Evolutionary conservation across 768 basidiomycete species (phyloP).

Genomic region (Myochromella boudieri): DNA sequence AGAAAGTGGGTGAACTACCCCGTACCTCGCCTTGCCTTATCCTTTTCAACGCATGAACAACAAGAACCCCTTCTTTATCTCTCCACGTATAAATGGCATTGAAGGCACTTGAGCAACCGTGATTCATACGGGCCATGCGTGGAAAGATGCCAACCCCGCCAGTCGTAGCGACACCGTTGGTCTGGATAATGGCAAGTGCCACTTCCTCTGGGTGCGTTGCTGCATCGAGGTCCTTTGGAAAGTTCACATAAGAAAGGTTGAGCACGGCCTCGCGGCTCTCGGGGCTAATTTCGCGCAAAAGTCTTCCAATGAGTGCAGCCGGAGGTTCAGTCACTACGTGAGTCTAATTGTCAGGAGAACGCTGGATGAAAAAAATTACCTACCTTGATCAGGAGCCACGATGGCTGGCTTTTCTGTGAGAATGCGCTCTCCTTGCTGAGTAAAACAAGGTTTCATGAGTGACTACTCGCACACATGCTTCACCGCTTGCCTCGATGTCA

Average conservation of each 20-base stretch:
- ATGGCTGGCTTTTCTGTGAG: conserved; percentile 57
- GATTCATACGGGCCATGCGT: conserved; percentile 65
- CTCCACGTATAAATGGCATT: conserved; percentile 66
- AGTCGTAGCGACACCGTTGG: conserved; percentile 62
- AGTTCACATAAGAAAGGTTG: conserved; percentile 56
- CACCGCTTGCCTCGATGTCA: conserved; percentile 44
- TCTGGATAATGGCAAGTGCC: conserved; percentile 66
- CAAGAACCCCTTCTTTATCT: conserved; percentile 43
- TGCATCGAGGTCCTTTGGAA: conserved; percentile 41
- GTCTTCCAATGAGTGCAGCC: conserved; percentile 36
- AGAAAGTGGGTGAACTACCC: not conserved
- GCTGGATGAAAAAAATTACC: conserved; percentile 14
- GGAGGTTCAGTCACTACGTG: conserved; percentile 46
- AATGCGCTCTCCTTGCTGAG: conserved; percentile 56
- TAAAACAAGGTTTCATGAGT: not conserved
- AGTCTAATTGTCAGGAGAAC: not conserved
- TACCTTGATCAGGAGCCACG: conserved; percentile 48
- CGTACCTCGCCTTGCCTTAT: conserved; percentile 52
- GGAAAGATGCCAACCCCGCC: conserved; percentile 62
- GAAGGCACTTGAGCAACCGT: conserved; percentile 67
- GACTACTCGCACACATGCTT: not conserved
- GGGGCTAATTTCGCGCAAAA: conserved; percentile 31
- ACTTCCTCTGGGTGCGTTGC: conserved; percentile 39
- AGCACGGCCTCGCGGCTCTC: conserved; percentile 42
- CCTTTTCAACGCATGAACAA: conserved; percentile 58